Base-by-base conservation (phyloP, 192 early-diverging fungal genomes). In the Funneliformis mosseae region DNA sequence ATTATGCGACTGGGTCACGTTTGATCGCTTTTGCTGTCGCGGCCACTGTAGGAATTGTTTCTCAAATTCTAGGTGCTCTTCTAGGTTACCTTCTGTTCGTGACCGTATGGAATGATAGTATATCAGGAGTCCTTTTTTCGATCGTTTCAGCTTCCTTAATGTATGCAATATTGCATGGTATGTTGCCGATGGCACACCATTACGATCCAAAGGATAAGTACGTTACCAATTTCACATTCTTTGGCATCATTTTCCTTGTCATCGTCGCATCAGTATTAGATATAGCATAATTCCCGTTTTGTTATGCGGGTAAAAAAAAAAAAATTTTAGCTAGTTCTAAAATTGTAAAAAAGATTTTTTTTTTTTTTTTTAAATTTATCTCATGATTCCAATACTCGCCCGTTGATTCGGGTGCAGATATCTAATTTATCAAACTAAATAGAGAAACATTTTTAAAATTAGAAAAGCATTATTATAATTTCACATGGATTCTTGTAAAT, bases 121-220 rank as follows among this genome's bases (percentile, higher is more conserved):
- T 80, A 21, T 46, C 41, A 18, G 79, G 46, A 43, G 16, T 67
- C 21, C 21, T 80, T 79, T 77, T 80, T 64, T 8, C 79, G 10
- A 72, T 76, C 1, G 79, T 77, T 16, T 48, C 74, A n/a, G 79
- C 74, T 0, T 6, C 27, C 21, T 64, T 80, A 70, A 23, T 80
- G 16, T 80, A 80, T 46, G 42, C 41, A 25, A 60, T 80, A 25
- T 76, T 80, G 10, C 79, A 80, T 66, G 42, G 72, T 23, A 80
- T 80, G 79, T 8, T 80, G n/a, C 79, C 79, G 14, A 45, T 80
- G 43, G 79, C 79, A 45, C 42, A 76, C 1, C 10, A 16, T 45
- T 80, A 80, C 33, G 73, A 80, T 48, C 79, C 79, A 8, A 50
- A 50, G 9, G 38, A 80, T 66, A 28, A 48, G 16, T 80, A 76